Conservation (phyloP, 2,329 filamentous ascomycete genomes). For the Epichloe festucae region DNA sequence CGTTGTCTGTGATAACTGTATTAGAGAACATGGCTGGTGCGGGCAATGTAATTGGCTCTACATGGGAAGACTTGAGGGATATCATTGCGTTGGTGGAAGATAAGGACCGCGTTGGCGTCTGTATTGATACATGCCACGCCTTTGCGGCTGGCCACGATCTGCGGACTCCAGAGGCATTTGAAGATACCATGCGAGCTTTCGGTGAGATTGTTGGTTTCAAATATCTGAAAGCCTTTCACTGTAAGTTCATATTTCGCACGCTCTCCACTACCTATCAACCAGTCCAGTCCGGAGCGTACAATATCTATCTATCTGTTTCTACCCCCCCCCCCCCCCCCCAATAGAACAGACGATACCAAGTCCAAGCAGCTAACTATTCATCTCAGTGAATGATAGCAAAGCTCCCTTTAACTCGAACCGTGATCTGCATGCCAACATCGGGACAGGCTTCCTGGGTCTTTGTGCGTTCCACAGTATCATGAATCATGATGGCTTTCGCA, state of each 20-base stretch:
- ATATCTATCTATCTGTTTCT: no score
- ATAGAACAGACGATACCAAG: no score
- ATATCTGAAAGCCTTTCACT: conserved; percentile 74
- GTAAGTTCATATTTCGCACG: conserved; percentile 15
- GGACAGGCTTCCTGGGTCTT: conserved; percentile 83
- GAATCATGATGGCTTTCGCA: conserved; percentile 65
- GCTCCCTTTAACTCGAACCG: conserved; percentile 69
- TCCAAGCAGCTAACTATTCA: neutral
- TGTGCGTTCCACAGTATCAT: conserved; percentile 83
- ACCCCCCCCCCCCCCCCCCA: neutral
- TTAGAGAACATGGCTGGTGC: conserved; percentile 92
- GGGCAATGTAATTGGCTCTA: conserved; percentile 76
- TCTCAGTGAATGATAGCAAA: conserved; percentile 78
- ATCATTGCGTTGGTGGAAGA: conserved; percentile 71
- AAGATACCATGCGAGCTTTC: conserved; percentile 61
- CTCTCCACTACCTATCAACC: neutral
- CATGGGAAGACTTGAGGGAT: conserved; percentile 74
- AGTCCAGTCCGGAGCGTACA: neutral
- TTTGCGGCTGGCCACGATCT: conserved; percentile 93
- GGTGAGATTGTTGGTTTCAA: conserved; percentile 61
- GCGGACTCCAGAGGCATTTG: conserved; percentile 59
- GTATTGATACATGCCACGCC: conserved; percentile 91
- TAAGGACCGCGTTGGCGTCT: conserved; percentile 79
- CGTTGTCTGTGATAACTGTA: conserved; percentile 63
- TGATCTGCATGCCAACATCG: conserved; percentile 92